Evolutionary conservation across 1,284 basidiomycete species (phyloP).

Genomic region (Volvariella surrecta): DNA sequence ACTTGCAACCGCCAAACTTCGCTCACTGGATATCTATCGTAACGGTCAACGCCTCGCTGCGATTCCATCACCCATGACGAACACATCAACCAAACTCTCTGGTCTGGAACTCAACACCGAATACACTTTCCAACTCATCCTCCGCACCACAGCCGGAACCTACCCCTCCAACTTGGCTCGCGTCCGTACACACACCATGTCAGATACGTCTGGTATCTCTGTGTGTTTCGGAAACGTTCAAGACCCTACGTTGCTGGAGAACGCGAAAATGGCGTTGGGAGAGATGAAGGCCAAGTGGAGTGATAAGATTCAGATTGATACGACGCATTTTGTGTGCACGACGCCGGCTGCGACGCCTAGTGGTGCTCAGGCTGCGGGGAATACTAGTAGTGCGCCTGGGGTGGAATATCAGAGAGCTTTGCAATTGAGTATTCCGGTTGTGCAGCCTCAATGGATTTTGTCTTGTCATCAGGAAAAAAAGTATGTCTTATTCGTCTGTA

Average conservation of each 20-base stretch:
- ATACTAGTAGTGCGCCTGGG: conserved; percentile 47
- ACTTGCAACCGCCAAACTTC: conserved; percentile 77
- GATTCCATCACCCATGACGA: conserved; percentile 73
- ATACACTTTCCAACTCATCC: conserved; percentile 87
- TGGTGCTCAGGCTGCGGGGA: conserved; percentile 50
- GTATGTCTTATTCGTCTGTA: conserved; percentile 31
- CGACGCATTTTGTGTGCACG: conserved; percentile 93
- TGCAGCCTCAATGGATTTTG: conserved; percentile 85
- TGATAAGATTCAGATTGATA: conserved; percentile 92
- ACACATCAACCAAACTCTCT: conserved; percentile 86
- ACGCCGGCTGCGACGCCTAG: conserved; percentile 64
- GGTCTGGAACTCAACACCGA: conserved; percentile 83
- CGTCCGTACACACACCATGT: conserved; percentile 86
- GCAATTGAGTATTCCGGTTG: conserved; percentile 84
- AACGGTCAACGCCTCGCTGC: conserved; percentile 83
- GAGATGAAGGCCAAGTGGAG: conserved; percentile 87
- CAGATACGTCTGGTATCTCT: conserved; percentile 86
- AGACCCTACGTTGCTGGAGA: conserved; percentile 67
- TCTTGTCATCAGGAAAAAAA: conserved; percentile 78
- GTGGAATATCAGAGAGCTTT: conserved; percentile 88
- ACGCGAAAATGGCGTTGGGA: conserved; percentile 67
- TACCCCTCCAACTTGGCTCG: conserved; percentile 78
- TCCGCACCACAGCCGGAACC: conserved; percentile 85
- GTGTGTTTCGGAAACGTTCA: conserved; percentile 89
- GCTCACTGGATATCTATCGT: conserved; percentile 85